Evolutionary conservation across 495 filamentous ascomycete genomes (phyloP), one percentile per base, ranked within the genome.

Genomic region (Lepidopterella palustris): DNA sequence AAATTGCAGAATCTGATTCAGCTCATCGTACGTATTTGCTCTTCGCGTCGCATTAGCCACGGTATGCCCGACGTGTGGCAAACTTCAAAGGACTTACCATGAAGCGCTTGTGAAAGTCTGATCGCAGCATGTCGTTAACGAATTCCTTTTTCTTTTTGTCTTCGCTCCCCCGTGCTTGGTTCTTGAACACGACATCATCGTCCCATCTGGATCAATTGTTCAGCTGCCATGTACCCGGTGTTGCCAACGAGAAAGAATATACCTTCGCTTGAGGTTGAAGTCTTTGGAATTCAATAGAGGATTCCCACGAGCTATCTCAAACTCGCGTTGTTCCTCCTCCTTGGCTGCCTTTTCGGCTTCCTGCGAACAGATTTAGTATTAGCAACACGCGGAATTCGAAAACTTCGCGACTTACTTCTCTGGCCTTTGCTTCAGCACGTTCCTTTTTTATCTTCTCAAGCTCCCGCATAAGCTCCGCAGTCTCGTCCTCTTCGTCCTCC

Each of bases 181-280:
- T 98, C 78, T 95, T 96, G 76, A 98, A 98, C 18, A 98, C 90
- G n/a, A 98, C 93, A 76, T 98, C 93, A 61, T 98, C 93, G 65
- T 98, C 93, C 93, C 93, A 98, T 68, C 91, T 82, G 24, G 70
- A 24, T 42, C 35, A 68, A 65, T 18, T 29, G 47, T 3, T 51
- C n/a, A 51, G n/a, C 47, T 51, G 26, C 47, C 1, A 18, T 51
- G 2, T 2, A 10, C 26, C 28, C 4, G 5, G 20, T 29, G 20
- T 9, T 23, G 29, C 1, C n/a, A 42, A 27, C 26, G 47, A 15
- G 8, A 13, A 10, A 11, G 9, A 8, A 61, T 59, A 28, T 71
- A 80, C 74, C 78, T 75, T 66, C 89, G 76, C 76, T 88, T 90
- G 56, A 88, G 78, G 40, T 82, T 84, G 68, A 87, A 90, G 61